A percentile compares a stretch with the other conserved stretches of the same genome.
Evolutionary conservation across 2,329 filamentous ascomycete species (phyloP).

Genomic region (Colletotrichum sp.): DNA sequence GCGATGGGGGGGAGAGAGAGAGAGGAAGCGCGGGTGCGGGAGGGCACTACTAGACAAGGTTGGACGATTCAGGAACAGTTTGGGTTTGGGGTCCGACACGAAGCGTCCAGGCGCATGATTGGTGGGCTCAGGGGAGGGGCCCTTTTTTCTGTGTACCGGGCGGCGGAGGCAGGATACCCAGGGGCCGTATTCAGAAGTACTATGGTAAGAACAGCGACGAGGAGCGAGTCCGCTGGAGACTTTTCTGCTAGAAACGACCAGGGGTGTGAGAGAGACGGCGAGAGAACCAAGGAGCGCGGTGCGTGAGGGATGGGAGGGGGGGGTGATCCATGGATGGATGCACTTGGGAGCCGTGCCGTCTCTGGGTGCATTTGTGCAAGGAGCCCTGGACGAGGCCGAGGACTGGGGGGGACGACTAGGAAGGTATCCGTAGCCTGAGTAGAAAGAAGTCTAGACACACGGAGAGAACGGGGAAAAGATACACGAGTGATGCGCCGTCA

Average conservation of each 20-base stretch:
- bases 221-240: not conserved
- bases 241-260: not conserved
- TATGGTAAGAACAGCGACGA: not conserved
- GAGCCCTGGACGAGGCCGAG: not conserved
- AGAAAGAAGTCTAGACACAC: not conserved
- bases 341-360: not conserved
- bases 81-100: conserved; percentile 21
- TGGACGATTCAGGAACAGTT: conserved; percentile 22
- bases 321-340: not conserved
- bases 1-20: not conserved
- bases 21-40: conserved; percentile 9
- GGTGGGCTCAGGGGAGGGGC: not conserved
- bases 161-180: not conserved
- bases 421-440: not conserved
- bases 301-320: not conserved
- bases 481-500: not conserved
- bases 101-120: conserved; percentile 3
- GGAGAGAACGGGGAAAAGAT: not conserved
- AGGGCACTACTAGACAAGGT: conserved; percentile 20
- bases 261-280: not conserved
- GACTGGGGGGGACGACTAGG: not conserved
- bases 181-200: not conserved
- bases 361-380: not conserved
- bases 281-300: not conserved
- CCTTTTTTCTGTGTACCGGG: not conserved